These are phyloP conservation scores for Pouteria campechiana DNA, from an alignment of 179 eudicot species.

Conservation along the genomic window DNA sequence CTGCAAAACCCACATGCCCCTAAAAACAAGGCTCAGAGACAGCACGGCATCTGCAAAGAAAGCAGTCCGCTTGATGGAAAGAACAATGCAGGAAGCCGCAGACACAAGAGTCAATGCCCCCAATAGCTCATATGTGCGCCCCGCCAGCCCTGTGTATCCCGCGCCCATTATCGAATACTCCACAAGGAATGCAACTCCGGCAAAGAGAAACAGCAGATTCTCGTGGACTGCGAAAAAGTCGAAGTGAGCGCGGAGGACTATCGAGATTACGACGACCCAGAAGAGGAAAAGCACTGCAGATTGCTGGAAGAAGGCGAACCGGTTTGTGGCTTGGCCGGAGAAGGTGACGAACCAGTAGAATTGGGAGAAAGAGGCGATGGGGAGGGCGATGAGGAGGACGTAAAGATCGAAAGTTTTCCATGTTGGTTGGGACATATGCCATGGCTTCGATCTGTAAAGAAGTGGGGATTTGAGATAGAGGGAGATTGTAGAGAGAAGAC, in stretches of 20 bases:
- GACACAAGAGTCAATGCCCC: conserved; percentile 55
- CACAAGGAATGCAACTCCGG: conserved; percentile 39
- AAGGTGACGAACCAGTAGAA: conserved; percentile 35
- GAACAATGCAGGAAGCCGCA: conserved; percentile 51
- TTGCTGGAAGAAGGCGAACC: conserved; percentile 47
- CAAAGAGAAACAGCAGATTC: conserved; percentile 29
- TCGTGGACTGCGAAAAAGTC: conserved; percentile 33
- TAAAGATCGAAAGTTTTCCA: conserved; percentile 67
- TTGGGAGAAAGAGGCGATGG: conserved; percentile 47
- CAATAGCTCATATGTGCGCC: conserved; percentile 27
- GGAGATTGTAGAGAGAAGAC: conserved; percentile 43
- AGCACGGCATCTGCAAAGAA: conserved; percentile 68
- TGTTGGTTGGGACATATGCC: conserved; percentile 56
- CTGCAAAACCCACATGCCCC: conserved; percentile 83
- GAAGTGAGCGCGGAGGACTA: conserved; percentile 25
- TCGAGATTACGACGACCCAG: conserved; percentile 59
- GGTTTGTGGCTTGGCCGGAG: conserved; percentile 41
- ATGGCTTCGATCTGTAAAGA: conserved; percentile 47
- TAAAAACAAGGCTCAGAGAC: conserved; percentile 54
- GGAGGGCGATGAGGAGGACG: conserved; percentile 48
- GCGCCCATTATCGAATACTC: conserved; percentile 44
- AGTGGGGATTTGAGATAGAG: conserved; percentile 60
- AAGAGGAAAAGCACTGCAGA: conserved; percentile 48
- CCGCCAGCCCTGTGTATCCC: conserved; percentile 46
- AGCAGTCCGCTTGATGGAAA: conserved; percentile 44